phyloP scores from a whole-genome alignment of 768 basidiomycete genomes.

The Boletus pseudo-olivaceus region DNA sequence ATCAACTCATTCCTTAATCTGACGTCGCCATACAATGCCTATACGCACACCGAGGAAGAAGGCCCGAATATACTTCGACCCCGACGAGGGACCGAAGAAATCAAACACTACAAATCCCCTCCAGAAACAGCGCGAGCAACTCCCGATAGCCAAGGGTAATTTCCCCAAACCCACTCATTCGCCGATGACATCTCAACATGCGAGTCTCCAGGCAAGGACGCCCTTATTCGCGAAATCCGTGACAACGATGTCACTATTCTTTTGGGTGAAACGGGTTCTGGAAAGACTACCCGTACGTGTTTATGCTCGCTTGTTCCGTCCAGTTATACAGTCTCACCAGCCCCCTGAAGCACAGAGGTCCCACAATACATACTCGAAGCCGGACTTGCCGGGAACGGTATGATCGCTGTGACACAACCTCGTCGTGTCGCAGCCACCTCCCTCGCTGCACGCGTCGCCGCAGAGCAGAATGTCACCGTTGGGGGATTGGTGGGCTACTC shows the following conservation, averaged over 20 bases:
- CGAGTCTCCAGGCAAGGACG: conserved; percentile 57
- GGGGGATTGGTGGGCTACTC: conserved; percentile 89
- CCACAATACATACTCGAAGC: conserved; percentile 93
- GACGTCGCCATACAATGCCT: conserved; percentile 16
- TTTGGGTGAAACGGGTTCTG: conserved; percentile 95
- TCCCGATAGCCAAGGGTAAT: conserved; percentile 78
- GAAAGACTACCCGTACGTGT: conserved; percentile 94
- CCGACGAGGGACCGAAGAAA: conserved; percentile 17
- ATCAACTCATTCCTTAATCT: background rate
- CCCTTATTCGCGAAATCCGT: conserved; percentile 66
- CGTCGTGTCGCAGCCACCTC: conserved; percentile 93
- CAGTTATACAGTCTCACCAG: conserved; percentile 17
- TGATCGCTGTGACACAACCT: conserved; percentile 93
- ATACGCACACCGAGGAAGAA: conserved; percentile 25
- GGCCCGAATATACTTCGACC: conserved; percentile 20
- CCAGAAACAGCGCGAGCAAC: conserved; percentile 61
- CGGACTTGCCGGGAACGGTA: conserved; percentile 62
- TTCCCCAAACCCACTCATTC: background rate
- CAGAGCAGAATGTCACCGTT: conserved; percentile 69
- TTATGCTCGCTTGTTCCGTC: background rate
- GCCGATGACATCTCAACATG: background rate
- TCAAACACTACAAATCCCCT: conserved; percentile 28
- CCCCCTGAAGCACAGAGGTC: conserved; percentile 63
- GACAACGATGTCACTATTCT: conserved; percentile 84
- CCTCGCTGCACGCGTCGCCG: conserved; percentile 86